Conservation (phyloP, 2,329 filamentous ascomycete species). For the Claviceps africana region DNA sequence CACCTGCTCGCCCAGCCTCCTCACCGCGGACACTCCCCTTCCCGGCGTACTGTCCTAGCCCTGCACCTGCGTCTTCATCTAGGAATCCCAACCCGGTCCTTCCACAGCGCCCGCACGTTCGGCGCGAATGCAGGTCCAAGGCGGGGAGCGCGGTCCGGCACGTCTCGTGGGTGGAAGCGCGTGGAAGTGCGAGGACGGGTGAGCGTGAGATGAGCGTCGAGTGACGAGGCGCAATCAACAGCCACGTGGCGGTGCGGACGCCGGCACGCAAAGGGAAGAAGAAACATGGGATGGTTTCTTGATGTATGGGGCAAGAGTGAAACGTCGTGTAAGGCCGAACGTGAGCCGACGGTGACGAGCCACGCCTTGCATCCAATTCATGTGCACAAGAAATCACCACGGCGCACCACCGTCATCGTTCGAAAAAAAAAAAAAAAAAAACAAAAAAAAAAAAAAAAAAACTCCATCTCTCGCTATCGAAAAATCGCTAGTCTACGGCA, state of each 20-base stretch:
- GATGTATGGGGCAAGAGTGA: too few relatives aligned
- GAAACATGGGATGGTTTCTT: too few relatives aligned
- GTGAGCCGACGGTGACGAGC: slow-evolving; percentile 1
- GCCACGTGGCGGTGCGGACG: too few relatives aligned
- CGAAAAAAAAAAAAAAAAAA: too few relatives aligned
- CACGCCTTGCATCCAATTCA: too few relatives aligned
- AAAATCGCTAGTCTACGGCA: background rate
- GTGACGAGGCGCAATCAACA: too few relatives aligned
- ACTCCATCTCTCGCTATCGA: background rate
- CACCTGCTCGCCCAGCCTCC: background rate
- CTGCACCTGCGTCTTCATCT: background rate
- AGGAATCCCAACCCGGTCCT: background rate
- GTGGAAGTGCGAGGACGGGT: background rate
- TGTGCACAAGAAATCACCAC: too few relatives aligned
- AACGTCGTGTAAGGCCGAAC: background rate
- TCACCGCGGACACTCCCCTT: background rate
- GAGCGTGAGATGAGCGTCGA: background rate
- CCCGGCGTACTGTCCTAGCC: background rate
- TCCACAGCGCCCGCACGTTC: background rate
- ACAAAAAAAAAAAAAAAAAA: background rate
- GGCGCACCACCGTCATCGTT: too few relatives aligned
- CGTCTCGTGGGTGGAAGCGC: background rate
- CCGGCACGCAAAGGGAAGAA: too few relatives aligned
- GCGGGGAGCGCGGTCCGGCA: background rate
- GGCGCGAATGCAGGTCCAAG: slow-evolving; percentile 2